Evolutionary conservation across 208 protist species (phyloP), one percentile per base, ranked within the genome.

Genomic region (Perkinsela sp.): DNA sequence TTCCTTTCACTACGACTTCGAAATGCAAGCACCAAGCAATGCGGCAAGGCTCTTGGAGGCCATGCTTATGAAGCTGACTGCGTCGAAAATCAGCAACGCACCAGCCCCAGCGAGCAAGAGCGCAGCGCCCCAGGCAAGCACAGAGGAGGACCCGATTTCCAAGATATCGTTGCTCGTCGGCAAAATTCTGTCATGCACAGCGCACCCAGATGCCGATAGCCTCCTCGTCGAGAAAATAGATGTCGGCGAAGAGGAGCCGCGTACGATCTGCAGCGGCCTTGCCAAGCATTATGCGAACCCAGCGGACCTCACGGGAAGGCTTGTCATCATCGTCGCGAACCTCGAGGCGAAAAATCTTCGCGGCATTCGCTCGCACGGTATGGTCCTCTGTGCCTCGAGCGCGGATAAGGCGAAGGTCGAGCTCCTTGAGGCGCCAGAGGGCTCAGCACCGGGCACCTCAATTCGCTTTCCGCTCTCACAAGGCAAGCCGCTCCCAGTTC

Each of bases 171-270:
- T 95, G 66, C 77, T 80, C 1, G 74, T 94, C 16, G 90, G 88
- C 32, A 88, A 83, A 66, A 87, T 94, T 30, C 30, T 92, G 0
- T 76, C 87, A 72, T 85, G 90, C n/a, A 75, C 75, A 15, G 72
- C 76, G 22, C 90, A 96, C 74, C 83, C 87, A 0, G 85, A 94
- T 68, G 88, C 87, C 70, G 77, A 81, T 57, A 83, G 85, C 72
- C 78, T 94, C 13, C 94, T 83, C 76, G 79, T 95, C 70, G 89
- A 95, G 78, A 80, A 94, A 75, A 93, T 94, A 57, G 91, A 94
- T 73, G 71, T 95, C 32, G 89, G 89, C 31, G 80, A 86, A 48
- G 88, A 80, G 67, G 83, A 77, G 32, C 85, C 86, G 1, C 85
- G 89, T 73, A 90, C 85, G 1, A 90, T 95, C 32, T 79, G 92